Conservation (phyloP, 495 filamentous ascomycete genomes). For the Penicillium tannophilum region DNA sequence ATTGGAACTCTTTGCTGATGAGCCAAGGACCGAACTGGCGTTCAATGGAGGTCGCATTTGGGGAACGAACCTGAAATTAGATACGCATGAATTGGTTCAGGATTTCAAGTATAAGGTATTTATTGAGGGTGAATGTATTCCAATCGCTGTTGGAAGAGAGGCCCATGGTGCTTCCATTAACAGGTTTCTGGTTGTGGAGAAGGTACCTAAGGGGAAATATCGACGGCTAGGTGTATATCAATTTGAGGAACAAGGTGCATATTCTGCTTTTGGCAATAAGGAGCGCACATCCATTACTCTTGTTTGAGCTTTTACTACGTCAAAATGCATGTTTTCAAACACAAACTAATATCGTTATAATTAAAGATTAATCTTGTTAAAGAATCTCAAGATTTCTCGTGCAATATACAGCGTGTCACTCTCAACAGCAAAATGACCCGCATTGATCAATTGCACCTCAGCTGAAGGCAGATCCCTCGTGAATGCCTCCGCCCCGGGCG, state of each 20-base stretch:
- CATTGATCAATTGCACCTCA: constrained; percentile 56
- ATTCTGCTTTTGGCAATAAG: too few relatives aligned
- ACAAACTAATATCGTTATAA: neutral
- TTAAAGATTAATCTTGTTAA: constrained; percentile 27
- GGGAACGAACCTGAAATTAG: too few relatives aligned
- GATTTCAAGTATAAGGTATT: too few relatives aligned
- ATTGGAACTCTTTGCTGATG: too few relatives aligned
- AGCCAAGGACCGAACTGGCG: too few relatives aligned
- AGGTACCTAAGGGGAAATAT: neutral
- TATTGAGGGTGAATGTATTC: too few relatives aligned
- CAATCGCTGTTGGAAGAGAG: too few relatives aligned
- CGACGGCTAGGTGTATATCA: neutral
- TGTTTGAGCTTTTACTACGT: too few relatives aligned
- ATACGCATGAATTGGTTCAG: too few relatives aligned
- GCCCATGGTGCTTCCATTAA: neutral
- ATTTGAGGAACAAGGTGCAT: too few relatives aligned
- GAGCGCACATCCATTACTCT: too few relatives aligned
- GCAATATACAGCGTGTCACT: constrained; percentile 54
- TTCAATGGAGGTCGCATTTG: too few relatives aligned
- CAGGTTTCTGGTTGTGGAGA: neutral
- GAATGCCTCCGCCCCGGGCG: constrained; percentile 61
- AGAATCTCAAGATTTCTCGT: constrained; percentile 48
- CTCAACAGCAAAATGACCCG: constrained; percentile 65
- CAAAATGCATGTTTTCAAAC: neutral
- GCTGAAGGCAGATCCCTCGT: constrained; percentile 54